Conservation (phyloP, 495 filamentous ascomycete species). For the Penicillium lividum region DNA sequence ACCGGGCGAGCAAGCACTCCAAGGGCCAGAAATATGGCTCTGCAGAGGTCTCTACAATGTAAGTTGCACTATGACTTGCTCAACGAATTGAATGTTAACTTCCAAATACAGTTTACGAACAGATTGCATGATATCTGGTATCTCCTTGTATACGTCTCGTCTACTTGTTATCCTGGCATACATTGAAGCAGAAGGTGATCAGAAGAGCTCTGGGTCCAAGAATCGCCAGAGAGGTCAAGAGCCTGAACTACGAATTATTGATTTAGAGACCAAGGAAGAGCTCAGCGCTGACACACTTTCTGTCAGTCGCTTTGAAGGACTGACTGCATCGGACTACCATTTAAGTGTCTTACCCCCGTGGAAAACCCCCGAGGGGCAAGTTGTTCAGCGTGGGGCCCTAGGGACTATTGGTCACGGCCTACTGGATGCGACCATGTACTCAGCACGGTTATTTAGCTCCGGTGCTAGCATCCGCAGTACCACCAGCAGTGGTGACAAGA, state of each 20-base stretch:
- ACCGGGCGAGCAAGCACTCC: slow-evolving; percentile 67
- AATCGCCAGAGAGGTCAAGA: slow-evolving; percentile 73
- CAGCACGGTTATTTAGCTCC: slow-evolving; percentile 81
- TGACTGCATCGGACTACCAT: slow-evolving; percentile 93
- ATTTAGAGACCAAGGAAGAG: slow-evolving; percentile 77
- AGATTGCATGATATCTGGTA: slow-evolving; percentile 95
- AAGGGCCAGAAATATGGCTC: slow-evolving; percentile 73
- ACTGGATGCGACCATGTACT: slow-evolving; percentile 82
- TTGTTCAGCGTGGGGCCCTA: slow-evolving; percentile 64
- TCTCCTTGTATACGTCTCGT: slow-evolving; percentile 93
- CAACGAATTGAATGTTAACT: not conserved
- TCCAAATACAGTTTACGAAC: slow-evolving; percentile 68
- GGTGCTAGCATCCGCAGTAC: slow-evolving; percentile 78
- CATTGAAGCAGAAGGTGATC: slow-evolving; percentile 69
- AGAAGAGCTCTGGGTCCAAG: slow-evolving; percentile 51
- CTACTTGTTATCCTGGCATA: slow-evolving; percentile 89
- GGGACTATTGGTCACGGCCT: slow-evolving; percentile 64
- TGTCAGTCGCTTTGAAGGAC: slow-evolving; percentile 77
- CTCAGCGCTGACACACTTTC: slow-evolving; percentile 79
- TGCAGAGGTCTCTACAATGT: slow-evolving; percentile 91
- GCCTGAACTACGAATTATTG: slow-evolving; percentile 88
- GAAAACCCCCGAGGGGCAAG: slow-evolving; percentile 54
- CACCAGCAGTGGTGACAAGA: slow-evolving; percentile 59
- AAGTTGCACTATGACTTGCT: slow-evolving; percentile 34
- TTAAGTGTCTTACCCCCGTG: slow-evolving; percentile 78